These are phyloP conservation scores for Aspergillus sp. DNA, from an alignment of 2,329 filamentous ascomycete species.

Conservation along the genomic window DNA sequence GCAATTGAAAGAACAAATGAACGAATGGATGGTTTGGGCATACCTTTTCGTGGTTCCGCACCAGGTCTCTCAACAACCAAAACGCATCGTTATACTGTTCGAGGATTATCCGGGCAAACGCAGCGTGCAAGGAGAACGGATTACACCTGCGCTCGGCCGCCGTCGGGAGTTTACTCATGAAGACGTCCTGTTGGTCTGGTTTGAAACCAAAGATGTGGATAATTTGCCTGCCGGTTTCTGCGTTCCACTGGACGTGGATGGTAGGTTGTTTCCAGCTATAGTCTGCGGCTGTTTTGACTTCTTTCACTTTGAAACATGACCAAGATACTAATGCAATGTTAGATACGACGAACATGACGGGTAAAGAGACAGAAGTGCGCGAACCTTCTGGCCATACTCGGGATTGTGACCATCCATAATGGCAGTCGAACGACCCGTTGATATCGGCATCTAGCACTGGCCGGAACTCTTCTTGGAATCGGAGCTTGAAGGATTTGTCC, in stretches of 20 bases:
- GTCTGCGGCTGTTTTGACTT: neutral
- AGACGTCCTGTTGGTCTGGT: neutral
- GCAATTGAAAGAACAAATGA: neutral
- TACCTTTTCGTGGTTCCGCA: conserved; percentile 33
- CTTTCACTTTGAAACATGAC: conserved; percentile 26
- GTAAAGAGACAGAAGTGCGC: neutral
- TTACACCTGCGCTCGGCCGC: neutral
- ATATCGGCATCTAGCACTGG: conserved; percentile 15
- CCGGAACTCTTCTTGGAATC: conserved; percentile 11
- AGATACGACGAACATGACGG: neutral
- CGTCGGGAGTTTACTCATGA: neutral
- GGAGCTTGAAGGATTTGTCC: neutral
- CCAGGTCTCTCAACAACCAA: conserved; percentile 30
- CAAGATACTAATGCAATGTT: conserved; percentile 19
- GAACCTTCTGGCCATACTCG: neutral
- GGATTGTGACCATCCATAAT: conserved; percentile 9
- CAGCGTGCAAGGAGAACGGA: conserved; percentile 26
- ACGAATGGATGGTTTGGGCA: neutral
- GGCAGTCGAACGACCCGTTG: conserved; percentile 22
- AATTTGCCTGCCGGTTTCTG: conserved; percentile 3
- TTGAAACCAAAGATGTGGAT: conserved; percentile 18
- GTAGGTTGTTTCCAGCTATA: conserved; percentile 24
- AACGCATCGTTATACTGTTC: conserved; percentile 27
- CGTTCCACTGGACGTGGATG: conserved; percentile 22
- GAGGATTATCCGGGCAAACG: conserved; percentile 22